Conservation (phyloP, 179 eudicot species). For the Beta macrorhiza region DNA sequence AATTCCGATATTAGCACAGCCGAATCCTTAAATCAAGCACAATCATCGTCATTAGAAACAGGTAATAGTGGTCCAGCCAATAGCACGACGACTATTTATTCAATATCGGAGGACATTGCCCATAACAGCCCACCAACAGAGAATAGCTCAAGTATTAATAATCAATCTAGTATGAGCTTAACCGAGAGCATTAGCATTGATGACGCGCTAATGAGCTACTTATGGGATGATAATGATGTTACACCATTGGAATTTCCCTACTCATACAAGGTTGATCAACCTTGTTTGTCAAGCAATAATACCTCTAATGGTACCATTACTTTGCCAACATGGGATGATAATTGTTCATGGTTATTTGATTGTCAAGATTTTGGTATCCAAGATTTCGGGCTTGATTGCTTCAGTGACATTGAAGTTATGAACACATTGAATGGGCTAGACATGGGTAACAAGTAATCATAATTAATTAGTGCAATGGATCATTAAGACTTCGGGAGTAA, state of each 20-base stretch:
- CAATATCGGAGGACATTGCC: constrained; percentile 14
- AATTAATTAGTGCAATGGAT: background rate
- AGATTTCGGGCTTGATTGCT: constrained; percentile 66
- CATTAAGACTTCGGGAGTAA: constrained; percentile 4
- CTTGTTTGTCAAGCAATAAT: constrained; percentile 8
- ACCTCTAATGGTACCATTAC: background rate
- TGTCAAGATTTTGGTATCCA: constrained; percentile 84
- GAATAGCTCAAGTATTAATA: constrained; percentile 30
- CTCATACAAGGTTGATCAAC: constrained; percentile 18
- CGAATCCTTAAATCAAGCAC: constrained; percentile 33
- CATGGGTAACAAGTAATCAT: constrained; percentile 31
- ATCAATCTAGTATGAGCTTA: constrained; percentile 26
- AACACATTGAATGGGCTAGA: constrained; percentile 42
- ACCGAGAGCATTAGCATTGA: constrained; percentile 37
- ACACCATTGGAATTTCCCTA: constrained; percentile 48
- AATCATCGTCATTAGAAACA: constrained; percentile 25
- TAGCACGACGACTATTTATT: background rate
- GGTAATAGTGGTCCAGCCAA: constrained; percentile 13
- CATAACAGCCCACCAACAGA: constrained; percentile 37
- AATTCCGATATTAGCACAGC: constrained; percentile 32
- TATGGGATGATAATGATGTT: constrained; percentile 50
- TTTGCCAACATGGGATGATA: constrained; percentile 38
- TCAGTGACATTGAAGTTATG: constrained; percentile 41
- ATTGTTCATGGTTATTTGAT: constrained; percentile 55
- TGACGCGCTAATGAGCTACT: constrained; percentile 49